Evolutionary conservation across 768 basidiomycete genomes (phyloP), one percentile per base, ranked within the genome.

Genomic region (Butyriboletus loyo): DNA sequence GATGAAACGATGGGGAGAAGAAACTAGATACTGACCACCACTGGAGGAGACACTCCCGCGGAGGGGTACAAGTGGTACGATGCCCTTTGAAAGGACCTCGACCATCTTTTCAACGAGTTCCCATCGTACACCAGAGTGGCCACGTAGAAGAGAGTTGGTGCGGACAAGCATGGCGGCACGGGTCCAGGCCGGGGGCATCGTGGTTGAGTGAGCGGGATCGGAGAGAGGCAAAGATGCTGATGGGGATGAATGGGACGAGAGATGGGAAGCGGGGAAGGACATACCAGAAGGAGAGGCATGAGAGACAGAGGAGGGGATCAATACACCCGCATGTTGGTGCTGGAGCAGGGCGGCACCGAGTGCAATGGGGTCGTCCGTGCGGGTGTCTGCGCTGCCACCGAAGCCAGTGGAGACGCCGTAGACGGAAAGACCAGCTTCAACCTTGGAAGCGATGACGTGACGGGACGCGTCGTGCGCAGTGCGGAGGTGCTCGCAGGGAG

Each of bases 161-260:
- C 92, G 88, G 60, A 95, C 78, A 10, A 92, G 71, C 62, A 94
- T 91, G 1, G 92, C 89, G 13, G 87, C 92, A 48, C 92, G 85
- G 30, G 92, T 90, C 88, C 92, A 92, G 2, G 88, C 74, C 53
- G 89, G 85, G 5, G 92, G 91, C 89, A 94, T 92, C 53, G 79
- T 83, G 28, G 80, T 79, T 11, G 83, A 80, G 11, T 78, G 70
- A 13, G 86, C 66, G 1, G 87, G 88, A 62, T 91, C 88, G 5
- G 78, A 77, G 39, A 92, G 82, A 9, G 90, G 89, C 0, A 91
- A 75, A 11, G 73, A 35, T 15, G 48, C 59, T 64, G 11, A 3
- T 24, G 14, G 5, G 34, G 30, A 14, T 49, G 35, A 57, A 51
- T 2, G 21, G 7, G 14, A 24, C 2, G 28, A 25, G 17, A 10